Evolutionary conservation across 1,284 basidiomycete species (phyloP), one percentile per base, ranked within the genome.

Genomic region (Tranzscheliella williamsii): DNA sequence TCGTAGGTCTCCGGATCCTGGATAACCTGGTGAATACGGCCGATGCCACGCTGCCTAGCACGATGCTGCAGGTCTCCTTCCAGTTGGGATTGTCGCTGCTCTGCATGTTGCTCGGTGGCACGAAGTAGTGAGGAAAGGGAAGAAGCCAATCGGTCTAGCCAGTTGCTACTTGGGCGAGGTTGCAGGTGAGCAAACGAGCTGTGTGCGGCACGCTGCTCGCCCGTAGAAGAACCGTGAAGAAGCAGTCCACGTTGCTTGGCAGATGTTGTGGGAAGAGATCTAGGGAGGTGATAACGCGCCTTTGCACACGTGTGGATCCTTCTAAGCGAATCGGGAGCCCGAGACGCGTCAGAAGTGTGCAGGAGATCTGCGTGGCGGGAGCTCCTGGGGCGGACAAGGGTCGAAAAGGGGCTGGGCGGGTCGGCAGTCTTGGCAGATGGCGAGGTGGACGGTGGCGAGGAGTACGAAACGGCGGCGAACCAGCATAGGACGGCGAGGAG

Each of bases 11-110:
- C 48, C 11, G 70, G 70, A 29, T 66, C 53, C 4, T 63, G 52
- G 58, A 73, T 73, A 3, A 70, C 48, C n/a, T 34, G 42, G 36
- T 61, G 54, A 24, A 73, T 71, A 5, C 43, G 50, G 2, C 55
- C 55, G 0, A 29, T 48, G 15, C 51, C 55, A 4, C 60, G 43
- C n/a, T 31, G 11, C 11, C 42, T 51, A 7, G 38, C 31, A 26
- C 58, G 42, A 4, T 38, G 38, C 0, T 33, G 35, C 7, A 27
- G 24, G 23, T 21, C 8, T 7, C 16, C 32, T 11, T 9, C 6
- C 9, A 22, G 35, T 9, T 11, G 9, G 22, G 21, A 13, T 7
- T 13, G 17, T 16, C 22, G 13, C 21, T 34, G 51, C 13, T 55
- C 40, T 8, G 44, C 23, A 13, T 55, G 46, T 3, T 62, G 47